phyloP scores from a whole-genome alignment of 108 stramenopile species.

The Asterionellopsis glacialis region DNA sequence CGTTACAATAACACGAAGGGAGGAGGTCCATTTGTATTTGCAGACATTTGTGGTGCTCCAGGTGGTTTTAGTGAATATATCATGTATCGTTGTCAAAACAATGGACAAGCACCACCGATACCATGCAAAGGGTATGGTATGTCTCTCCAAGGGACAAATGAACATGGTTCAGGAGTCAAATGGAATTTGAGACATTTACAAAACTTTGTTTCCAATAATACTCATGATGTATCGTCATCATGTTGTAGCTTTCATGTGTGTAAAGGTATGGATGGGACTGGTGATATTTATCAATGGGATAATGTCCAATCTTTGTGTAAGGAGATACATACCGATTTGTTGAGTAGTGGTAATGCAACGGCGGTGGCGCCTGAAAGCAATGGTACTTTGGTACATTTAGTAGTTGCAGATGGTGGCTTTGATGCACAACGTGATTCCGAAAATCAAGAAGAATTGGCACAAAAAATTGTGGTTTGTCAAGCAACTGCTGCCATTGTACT shows the following conservation, averaged over 20 bases:
- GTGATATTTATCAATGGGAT: slow-evolving; percentile 81
- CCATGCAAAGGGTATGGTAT: slow-evolving; percentile 76
- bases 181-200: slow-evolving; percentile 32
- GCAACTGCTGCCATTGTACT: slow-evolving; percentile 64
- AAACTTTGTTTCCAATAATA: neutral
- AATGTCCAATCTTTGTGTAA: slow-evolving; percentile 51
- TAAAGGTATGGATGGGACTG: slow-evolving; percentile 67
- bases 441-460: slow-evolving; percentile 68
- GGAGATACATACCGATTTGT: slow-evolving; percentile 28
- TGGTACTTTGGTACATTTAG: slow-evolving; percentile 38
- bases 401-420: slow-evolving; percentile 87
- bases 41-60: slow-evolving; percentile 84
- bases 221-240: slow-evolving; percentile 1
- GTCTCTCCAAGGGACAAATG: slow-evolving; percentile 66
- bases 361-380: neutral
- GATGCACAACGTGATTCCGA: slow-evolving; percentile 83
- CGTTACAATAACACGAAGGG: neutral
- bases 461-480: slow-evolving; percentile 71
- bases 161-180: slow-evolving; percentile 58
- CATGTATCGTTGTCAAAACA: slow-evolving; percentile 38
- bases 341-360: neutral
- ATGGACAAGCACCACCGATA: neutral
- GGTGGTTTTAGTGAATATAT: slow-evolving; percentile 89
- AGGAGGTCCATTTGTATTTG: slow-evolving; percentile 52
- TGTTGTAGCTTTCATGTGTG: slow-evolving; percentile 37